A percentile compares a stretch with the other conserved stretches of the same genome.
phyloP scores from a whole-genome alignment of 2,329 filamentous ascomycete genomes.

The Paramyrothecium sp. region DNA sequence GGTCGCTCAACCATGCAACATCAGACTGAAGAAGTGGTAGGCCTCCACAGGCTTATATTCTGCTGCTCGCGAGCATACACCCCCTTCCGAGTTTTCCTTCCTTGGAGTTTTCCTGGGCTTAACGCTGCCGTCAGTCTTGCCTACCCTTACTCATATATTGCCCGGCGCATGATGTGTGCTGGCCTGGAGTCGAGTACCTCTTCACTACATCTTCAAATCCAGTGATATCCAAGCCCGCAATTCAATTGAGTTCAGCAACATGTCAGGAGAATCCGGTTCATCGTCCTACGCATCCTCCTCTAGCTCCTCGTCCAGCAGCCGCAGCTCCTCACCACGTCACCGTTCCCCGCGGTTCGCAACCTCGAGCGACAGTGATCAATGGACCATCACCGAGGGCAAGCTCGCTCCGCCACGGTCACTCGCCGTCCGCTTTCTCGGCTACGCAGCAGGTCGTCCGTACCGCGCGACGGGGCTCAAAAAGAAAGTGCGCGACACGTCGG shows the following conservation, averaged over 20 bases:
- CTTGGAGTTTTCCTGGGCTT: too few species aligned
- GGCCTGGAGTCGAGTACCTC: too few species aligned
- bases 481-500: slow-evolving; percentile 20
- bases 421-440: slow-evolving; percentile 22
- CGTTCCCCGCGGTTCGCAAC: too few species aligned
- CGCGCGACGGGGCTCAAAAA: slow-evolving; percentile 21
- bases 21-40: not conserved
- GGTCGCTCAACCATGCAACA: not conserved
- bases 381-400: slow-evolving; percentile 19
- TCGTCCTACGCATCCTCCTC: not conserved
- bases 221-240: too few species aligned
- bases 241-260: too few species aligned
- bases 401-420: slow-evolving; percentile 20
- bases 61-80: not conserved
- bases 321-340: too few species aligned
- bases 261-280: not conserved
- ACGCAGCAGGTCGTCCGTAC: slow-evolving; percentile 22
- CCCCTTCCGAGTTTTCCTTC: too few species aligned
- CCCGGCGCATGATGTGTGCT: too few species aligned
- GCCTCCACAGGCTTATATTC: not conserved
- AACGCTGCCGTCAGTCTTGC: too few species aligned
- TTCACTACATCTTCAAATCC: too few species aligned
- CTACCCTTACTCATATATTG: too few species aligned
- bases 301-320: not conserved
- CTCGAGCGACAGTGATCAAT: slow-evolving; percentile 5